These are phyloP conservation scores for Tritrichomonas foetus DNA, from an alignment of 208 protist species.

Conservation along the genomic window DNA sequence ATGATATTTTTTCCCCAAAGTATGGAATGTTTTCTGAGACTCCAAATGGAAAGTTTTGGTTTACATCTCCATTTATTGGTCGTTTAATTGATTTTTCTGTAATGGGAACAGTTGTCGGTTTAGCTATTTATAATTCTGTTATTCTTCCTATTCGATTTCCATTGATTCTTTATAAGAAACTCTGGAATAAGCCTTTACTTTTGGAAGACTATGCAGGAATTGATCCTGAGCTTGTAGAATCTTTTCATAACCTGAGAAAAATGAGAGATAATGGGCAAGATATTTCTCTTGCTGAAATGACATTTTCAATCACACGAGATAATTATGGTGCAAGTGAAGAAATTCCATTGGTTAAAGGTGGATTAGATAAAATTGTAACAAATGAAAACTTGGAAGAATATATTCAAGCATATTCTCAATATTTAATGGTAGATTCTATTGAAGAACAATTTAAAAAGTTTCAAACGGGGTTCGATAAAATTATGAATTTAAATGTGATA, in stretches of 20 bases:
- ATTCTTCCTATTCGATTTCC: conserved; percentile 82
- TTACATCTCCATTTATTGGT: conserved; percentile 59
- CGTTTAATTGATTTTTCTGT: not conserved
- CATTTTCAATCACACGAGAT: conserved; percentile 43
- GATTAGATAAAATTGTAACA: conserved; percentile 45
- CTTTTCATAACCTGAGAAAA: not conserved
- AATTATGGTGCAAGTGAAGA: not conserved
- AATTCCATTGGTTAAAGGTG: conserved; percentile 43
- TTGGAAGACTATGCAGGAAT: conserved; percentile 45
- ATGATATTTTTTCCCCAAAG: conserved; percentile 73
- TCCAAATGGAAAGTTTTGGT: conserved; percentile 67
- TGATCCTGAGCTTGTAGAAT: conserved; percentile 42
- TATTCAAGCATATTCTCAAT: conserved; percentile 26
- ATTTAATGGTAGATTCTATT: not conserved
- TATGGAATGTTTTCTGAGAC: conserved; percentile 76
- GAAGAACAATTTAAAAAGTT: not conserved
- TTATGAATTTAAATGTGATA: not conserved
- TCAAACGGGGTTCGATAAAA: not conserved
- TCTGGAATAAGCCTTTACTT: not conserved
- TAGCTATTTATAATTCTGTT: conserved; percentile 84
- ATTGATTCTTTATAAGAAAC: conserved; percentile 45
- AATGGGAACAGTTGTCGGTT: conserved; percentile 63
- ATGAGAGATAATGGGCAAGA: not conserved
- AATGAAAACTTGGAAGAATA: conserved; percentile 54
- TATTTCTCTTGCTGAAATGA: not conserved